Conservation (phyloP, 2,329 filamentous ascomycete species). For the Apiospora sp. region DNA sequence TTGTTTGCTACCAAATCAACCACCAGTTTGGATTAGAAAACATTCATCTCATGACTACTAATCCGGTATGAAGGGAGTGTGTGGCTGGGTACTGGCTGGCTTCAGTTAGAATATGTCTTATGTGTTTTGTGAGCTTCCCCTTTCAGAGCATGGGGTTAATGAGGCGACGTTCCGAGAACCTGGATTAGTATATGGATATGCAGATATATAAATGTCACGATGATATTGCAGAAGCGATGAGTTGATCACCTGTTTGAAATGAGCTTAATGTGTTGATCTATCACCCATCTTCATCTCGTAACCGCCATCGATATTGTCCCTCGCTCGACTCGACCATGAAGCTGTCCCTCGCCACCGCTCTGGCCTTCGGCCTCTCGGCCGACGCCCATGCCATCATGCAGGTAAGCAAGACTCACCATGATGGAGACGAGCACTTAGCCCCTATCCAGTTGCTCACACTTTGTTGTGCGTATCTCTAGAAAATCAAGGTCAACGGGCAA, state of each 20-base stretch:
- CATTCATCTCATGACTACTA: neutral
- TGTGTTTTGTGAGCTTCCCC: neutral
- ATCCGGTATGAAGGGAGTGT: neutral
- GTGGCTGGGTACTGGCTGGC: neutral
- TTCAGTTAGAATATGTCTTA: neutral
- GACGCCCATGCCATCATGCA: conserved; percentile 54
- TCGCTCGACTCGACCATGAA: conserved; percentile 45
- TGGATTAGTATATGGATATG: neutral
- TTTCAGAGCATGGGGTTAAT: neutral
- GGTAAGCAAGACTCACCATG: conserved; percentile 34
- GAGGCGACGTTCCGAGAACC: conserved; percentile 3
- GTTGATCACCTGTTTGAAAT: neutral
- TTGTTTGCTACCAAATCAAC: neutral
- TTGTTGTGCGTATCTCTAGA: conserved; percentile 35
- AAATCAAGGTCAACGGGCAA: conserved; percentile 55
- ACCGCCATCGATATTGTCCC: neutral
- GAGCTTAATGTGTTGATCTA: neutral
- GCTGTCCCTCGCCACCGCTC: conserved; percentile 43
- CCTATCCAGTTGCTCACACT: conserved; percentile 28
- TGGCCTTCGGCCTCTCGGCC: conserved; percentile 46
- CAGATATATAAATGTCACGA: neutral
- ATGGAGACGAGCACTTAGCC: neutral
- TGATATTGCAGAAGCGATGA: neutral
- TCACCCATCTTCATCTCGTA: neutral
- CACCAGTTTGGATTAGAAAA: neutral